phyloP scores from a whole-genome alignment of 148 eudicot genomes.

The Agrostemma githago region DNA sequence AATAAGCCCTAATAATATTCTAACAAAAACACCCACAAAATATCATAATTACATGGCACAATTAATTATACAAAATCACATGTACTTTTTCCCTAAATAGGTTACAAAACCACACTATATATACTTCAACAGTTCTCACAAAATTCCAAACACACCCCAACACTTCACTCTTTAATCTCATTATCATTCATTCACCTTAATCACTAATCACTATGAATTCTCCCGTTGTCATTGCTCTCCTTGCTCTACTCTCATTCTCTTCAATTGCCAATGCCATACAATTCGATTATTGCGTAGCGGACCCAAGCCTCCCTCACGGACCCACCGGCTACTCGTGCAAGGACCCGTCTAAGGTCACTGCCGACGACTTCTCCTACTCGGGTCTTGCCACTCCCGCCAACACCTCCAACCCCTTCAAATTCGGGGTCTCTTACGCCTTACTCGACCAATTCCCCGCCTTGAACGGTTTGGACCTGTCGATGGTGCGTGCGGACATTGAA shows the following conservation, averaged over 20 bases:
- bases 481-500: neutral
- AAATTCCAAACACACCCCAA: too few species aligned
- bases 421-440: neutral
- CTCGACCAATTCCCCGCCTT: neutral
- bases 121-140: too few species aligned
- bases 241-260: too few species aligned
- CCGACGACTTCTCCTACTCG: conserved; percentile 1
- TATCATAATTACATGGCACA: too few species aligned
- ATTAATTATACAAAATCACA: too few species aligned
- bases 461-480: neutral
- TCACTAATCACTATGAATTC: too few species aligned
- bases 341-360: neutral
- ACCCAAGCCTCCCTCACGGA: neutral
- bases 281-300: neutral
- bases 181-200: neutral
- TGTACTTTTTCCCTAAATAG: too few species aligned
- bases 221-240: neutral
- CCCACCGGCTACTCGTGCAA: neutral
- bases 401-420: neutral
- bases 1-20: too few species aligned
- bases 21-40: too few species aligned
- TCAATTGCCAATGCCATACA: too few species aligned
- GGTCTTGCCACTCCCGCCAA: neutral
- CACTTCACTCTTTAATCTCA: too few species aligned
- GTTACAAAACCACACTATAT: too few species aligned